Conservation (phyloP, 306 rosid genomes). For the Begonia fuchsioides region DNA sequence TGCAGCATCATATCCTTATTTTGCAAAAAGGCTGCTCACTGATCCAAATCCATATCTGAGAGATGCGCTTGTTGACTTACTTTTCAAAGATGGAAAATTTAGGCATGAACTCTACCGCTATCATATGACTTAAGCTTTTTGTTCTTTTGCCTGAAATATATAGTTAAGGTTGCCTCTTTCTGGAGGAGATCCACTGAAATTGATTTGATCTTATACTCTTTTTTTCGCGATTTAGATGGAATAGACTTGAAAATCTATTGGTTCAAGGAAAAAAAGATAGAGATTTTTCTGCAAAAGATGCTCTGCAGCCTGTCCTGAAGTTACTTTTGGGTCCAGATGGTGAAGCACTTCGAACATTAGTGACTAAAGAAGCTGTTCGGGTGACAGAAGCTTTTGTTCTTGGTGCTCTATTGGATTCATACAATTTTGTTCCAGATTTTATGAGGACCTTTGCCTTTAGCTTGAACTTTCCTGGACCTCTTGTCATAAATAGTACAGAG, state of each 20-base stretch:
- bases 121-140: conserved; percentile 5
- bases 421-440: conserved; percentile 45
- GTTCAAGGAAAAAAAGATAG: conserved; percentile 73
- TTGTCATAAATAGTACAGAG: conserved; percentile 42
- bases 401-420: conserved; percentile 44
- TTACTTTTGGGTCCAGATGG: conserved; percentile 76
- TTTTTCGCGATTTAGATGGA: conserved; percentile 47
- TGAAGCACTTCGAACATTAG: conserved; percentile 52
- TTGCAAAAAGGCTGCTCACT: conserved; percentile 93
- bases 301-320: conserved; percentile 79
- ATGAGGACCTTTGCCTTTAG: conserved; percentile 41
- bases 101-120: conserved; percentile 34
- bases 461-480: conserved; percentile 46
- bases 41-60: conserved; percentile 97
- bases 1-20: conserved; percentile 95
- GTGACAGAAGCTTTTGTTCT: conserved; percentile 71
- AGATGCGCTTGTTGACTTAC: conserved; percentile 86
- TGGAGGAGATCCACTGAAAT: conserved; percentile 12
- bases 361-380: conserved; percentile 72
- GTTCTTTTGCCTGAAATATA: no score
- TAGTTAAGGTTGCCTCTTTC: no score
- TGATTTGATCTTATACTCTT: conserved; percentile 13
- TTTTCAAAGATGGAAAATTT: conserved; percentile 82
- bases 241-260: conserved; percentile 78
- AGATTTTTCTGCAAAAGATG: conserved; percentile 82